phyloP scores from a whole-genome alignment of 192 early-diverging fungal species.

The Haplosporangium gracile region DNA sequence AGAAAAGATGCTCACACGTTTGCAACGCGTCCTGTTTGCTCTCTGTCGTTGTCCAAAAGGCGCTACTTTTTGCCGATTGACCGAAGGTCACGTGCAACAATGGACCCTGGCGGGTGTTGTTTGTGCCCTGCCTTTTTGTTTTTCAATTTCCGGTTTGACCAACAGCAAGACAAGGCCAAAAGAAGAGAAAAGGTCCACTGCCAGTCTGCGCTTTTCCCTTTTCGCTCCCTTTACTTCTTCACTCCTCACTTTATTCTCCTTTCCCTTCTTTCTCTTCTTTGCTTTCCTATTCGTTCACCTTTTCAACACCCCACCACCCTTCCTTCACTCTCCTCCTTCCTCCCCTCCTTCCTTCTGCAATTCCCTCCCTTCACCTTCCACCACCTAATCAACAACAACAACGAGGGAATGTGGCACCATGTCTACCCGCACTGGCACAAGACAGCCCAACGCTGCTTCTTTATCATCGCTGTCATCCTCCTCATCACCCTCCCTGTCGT shows the following conservation, averaged over 20 bases:
- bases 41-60: too few relatives aligned
- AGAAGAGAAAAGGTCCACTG: too few relatives aligned
- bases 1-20: too few relatives aligned
- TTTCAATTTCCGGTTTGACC: too few relatives aligned
- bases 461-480: constrained; percentile 31
- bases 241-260: background rate
- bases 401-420: constrained; percentile 29
- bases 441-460: constrained; percentile 34
- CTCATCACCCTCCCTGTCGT: constrained; percentile 40
- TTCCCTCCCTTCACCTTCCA: background rate
- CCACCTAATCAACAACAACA: background rate
- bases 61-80: too few relatives aligned
- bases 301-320: background rate
- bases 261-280: too few relatives aligned
- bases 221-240: background rate
- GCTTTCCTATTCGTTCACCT: background rate
- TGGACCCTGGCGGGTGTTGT: too few relatives aligned
- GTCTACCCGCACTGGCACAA: constrained; percentile 50
- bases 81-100: too few relatives aligned
- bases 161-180: too few relatives aligned
- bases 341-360: background rate
- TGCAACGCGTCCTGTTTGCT: too few relatives aligned
- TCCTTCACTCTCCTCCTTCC: background rate
- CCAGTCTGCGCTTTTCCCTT: too few relatives aligned
- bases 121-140: too few relatives aligned